Percentiles rank a stretch among this genome's conserved stretches.
These are phyloP conservation scores for Leptographium galeiforme DNA, from an alignment of 2,329 filamentous ascomycete species.

Conservation along the genomic window DNA sequence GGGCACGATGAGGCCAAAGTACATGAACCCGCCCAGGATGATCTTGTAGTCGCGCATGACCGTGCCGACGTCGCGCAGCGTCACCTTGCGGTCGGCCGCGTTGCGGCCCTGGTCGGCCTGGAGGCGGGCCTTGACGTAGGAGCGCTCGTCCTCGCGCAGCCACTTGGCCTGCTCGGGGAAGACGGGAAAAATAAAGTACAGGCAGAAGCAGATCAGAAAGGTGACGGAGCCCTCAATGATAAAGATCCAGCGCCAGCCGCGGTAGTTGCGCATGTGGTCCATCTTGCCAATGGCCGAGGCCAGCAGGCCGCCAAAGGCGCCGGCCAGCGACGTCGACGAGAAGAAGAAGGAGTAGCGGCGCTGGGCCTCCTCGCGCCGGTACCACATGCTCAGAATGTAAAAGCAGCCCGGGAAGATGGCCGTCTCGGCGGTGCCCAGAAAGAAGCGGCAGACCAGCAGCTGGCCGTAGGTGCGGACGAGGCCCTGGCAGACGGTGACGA, in stretches of 20 bases:
- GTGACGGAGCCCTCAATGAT: conserved; percentile 62
- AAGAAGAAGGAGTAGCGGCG: conserved; percentile 93
- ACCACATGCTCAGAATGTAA: conserved; percentile 80
- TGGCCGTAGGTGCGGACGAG: conserved; percentile 19
- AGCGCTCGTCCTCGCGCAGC: conserved; percentile 56
- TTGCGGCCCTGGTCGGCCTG: conserved; percentile 55
- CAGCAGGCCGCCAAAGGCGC: conserved; percentile 75
- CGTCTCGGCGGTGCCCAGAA: conserved; percentile 30
- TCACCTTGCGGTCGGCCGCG: conserved; percentile 48
- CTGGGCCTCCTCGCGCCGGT: conserved; percentile 74
- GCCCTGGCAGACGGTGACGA: conserved; percentile 18
- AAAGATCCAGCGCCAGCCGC: conserved; percentile 73
- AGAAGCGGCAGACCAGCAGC: conserved; percentile 23
- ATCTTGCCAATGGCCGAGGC: conserved; percentile 85
- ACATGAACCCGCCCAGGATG: conserved; percentile 65
- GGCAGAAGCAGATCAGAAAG: conserved; percentile 43
- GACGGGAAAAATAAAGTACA: conserved; percentile 57
- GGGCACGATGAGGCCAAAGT: conserved; percentile 65
- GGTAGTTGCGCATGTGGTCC: conserved; percentile 54
- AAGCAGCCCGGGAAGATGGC: conserved; percentile 66
- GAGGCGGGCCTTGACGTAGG: conserved; percentile 52
- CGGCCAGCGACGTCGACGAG: conserved; percentile 63
- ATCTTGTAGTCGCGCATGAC: conserved; percentile 66
- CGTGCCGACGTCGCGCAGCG: conserved; percentile 40
- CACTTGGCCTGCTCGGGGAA: conserved; percentile 66